A percentile compares a stretch with the other conserved stretches of the same genome.
Evolutionary conservation across 1,139 yeast species (phyloP).

Genomic region (Yamadazyma mexicana): DNA sequence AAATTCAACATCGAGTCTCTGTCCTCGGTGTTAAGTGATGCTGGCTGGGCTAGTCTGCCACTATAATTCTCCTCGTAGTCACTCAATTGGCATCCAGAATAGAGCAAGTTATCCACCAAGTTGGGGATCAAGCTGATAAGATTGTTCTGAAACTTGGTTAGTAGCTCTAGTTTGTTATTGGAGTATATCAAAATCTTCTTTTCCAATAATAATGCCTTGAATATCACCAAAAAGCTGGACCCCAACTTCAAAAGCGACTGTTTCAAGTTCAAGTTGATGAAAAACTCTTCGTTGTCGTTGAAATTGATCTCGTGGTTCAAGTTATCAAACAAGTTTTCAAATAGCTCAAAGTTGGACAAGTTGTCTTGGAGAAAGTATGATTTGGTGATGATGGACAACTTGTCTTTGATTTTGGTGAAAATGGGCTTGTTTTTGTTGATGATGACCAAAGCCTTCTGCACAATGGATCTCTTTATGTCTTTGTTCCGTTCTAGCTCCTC

Average conservation of each 20-base stretch:
- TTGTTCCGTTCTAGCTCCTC: slow-evolving; percentile 48
- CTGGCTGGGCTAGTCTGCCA: slow-evolving; percentile 54
- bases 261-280: slow-evolving; percentile 74
- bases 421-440: slow-evolving; percentile 78
- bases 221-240: slow-evolving; percentile 60
- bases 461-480: slow-evolving; percentile 82
- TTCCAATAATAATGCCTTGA: slow-evolving; percentile 79
- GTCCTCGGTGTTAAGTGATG: slow-evolving; percentile 76
- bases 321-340: slow-evolving; percentile 74
- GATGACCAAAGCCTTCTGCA: slow-evolving; percentile 91
- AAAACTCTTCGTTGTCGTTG: slow-evolving; percentile 44
- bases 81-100: slow-evolving; percentile 77
- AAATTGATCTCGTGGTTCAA: slow-evolving; percentile 43
- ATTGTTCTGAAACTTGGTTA: slow-evolving; percentile 78
- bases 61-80: slow-evolving; percentile 52
- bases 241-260: slow-evolving; percentile 62
- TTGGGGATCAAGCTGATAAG: slow-evolving; percentile 75
- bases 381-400: slow-evolving; percentile 83
- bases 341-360: slow-evolving; percentile 66
- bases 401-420: slow-evolving; percentile 84
- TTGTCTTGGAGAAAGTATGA: slow-evolving; percentile 82
- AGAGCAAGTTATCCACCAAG: slow-evolving; percentile 67
- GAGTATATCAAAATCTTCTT: slow-evolving; percentile 70
- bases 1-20: slow-evolving; percentile 74
- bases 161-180: slow-evolving; percentile 69